Evolutionary conservation across 2,329 filamentous ascomycete genomes (phyloP), one percentile per base, ranked within the genome.

Genomic region (Alternaria sp.): DNA sequence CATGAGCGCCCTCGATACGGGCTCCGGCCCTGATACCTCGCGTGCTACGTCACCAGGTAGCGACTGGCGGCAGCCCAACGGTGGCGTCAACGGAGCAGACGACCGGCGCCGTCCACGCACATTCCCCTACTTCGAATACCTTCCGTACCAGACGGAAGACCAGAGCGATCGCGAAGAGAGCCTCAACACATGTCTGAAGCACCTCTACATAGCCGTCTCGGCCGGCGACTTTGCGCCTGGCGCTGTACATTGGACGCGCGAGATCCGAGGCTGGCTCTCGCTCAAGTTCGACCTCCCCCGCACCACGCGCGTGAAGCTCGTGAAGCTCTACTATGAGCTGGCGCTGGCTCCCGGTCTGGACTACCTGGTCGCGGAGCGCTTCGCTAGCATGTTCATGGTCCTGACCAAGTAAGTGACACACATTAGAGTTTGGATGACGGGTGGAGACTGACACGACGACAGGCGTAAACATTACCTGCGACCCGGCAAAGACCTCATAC

Each of bases 201-300:
- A 97, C 76, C 90, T 99, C 28, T 98, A 97, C 79, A 92, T 97
- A 72, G 89, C 95, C 61, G 86, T 99, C 67, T 91, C 93, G 77
- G 91, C 96, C 4, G 93, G 97, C 69, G 96, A 99, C 81, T 98
- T 98, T 81, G 90, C 91, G 23, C 93, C 95, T 0, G 96, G 96
- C 32, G 96, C 95, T 26, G 86, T 97, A 65, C 95, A 99, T 81
- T 99, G 96, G 96, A 97, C 96, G 15, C 90, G 95, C 70, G 96
- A 99, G 86, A 90, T 99, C 51, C 89, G 94, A 77, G 93, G 91
- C 81, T 99, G 96, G 96, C 86, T 99, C 69, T 92, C 91, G 57
- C 89, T 99, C 81, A 99, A 99, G 85, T 99, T 99, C 78, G 95
- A 99, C 82, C 93, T 97, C 78, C 93, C 93, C 51, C 89, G 92